phyloP scores from a whole-genome alignment of 2,329 filamentous ascomycete species.

The Paradendryphiella salina region DNA sequence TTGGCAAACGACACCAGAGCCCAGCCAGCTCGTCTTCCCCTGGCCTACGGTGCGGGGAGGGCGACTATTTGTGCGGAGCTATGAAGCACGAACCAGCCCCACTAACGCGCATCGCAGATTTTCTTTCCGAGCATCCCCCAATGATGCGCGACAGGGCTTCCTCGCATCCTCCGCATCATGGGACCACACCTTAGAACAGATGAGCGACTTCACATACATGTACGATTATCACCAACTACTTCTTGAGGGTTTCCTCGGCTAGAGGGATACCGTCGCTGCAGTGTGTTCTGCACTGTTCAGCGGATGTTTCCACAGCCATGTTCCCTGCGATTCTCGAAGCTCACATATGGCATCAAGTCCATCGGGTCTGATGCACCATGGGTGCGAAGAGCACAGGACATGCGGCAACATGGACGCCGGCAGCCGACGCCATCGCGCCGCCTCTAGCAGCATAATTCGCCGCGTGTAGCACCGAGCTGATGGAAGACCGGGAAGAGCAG shows the following conservation, averaged over 20 bases:
- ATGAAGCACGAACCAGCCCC: neutral
- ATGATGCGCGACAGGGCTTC: neutral
- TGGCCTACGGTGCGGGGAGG: neutral
- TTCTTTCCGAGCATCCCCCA: neutral
- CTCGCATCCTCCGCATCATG: neutral
- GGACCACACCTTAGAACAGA: neutral
- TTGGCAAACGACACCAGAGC: neutral
- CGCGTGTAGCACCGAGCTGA: conserved; percentile 4
- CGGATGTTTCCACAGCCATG: conserved; percentile 7
- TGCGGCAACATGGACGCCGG: neutral
- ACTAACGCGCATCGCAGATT: neutral
- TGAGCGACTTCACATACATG: neutral
- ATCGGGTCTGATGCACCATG: neutral
- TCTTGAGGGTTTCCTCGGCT: neutral
- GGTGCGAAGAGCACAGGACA: neutral
- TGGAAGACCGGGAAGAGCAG: neutral
- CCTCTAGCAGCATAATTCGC: conserved; percentile 2
- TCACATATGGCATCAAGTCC: neutral
- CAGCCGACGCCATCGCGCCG: neutral
- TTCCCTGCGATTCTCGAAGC: conserved; percentile 1
- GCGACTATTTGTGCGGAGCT: neutral
- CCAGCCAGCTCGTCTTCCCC: neutral
- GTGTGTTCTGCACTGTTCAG: neutral
- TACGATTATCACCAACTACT: neutral
- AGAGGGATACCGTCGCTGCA: neutral